phyloP scores from a whole-genome alignment of 2,329 filamentous ascomycete species.

The Teratosphaeria epicoccoides region DNA sequence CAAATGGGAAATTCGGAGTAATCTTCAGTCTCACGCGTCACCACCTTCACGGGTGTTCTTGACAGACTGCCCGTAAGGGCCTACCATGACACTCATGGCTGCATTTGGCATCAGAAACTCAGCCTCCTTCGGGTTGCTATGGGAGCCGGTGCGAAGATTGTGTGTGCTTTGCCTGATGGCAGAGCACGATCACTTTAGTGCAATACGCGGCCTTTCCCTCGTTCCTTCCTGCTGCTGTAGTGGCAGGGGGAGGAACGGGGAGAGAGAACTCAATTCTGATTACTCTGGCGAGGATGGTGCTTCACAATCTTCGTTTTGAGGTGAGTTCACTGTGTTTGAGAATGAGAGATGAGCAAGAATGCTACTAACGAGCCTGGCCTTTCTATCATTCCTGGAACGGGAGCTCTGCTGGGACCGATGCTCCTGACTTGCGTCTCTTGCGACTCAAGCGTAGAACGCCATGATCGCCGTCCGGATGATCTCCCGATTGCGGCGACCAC shows the following conservation, averaged over 20 bases:
- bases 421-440: too few relatives aligned
- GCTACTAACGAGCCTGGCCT: background rate
- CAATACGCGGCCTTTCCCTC: constrained; percentile 76
- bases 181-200: constrained; percentile 62
- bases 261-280: constrained; percentile 84
- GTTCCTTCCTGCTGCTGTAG: constrained; percentile 21
- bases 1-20: constrained; percentile 99
- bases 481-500: too few relatives aligned
- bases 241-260: constrained; percentile 28
- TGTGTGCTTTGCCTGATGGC: constrained; percentile 42
- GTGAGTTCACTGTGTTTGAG: constrained; percentile 3
- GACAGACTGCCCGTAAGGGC: constrained; percentile 69
- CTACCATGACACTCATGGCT: constrained; percentile 70
- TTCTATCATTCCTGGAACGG: background rate
- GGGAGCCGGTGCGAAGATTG: constrained; percentile 94
- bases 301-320: constrained; percentile 43
- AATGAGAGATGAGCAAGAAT: background rate
- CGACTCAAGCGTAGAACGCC: too few relatives aligned
- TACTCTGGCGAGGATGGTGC: constrained; percentile 75
- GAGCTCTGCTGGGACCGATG: too few relatives aligned
- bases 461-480: too few relatives aligned
- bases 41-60: constrained; percentile 19
- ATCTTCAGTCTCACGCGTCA: constrained; percentile 53
- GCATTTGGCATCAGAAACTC: constrained; percentile 90
- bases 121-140: constrained; percentile 52